Evolutionary conservation across 176 grass and related monocot species (phyloP).

Genomic region (Lolium rigidum): DNA sequence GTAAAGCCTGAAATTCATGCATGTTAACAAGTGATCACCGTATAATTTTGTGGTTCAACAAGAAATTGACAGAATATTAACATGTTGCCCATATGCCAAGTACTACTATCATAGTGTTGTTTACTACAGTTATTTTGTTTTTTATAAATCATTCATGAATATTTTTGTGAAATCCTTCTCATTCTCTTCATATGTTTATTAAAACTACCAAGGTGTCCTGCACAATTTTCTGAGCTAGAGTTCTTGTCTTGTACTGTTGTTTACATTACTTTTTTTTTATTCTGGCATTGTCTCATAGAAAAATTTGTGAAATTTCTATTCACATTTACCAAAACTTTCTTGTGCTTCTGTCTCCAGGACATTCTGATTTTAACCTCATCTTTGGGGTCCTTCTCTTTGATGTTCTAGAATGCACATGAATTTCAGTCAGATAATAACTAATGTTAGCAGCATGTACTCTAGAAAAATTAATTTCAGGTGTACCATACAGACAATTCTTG

Average conservation of each 20-base stretch:
- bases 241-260: neutral
- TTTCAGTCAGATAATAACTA: neutral
- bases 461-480: neutral
- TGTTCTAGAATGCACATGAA: neutral
- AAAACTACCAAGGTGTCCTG: neutral
- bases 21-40: neutral
- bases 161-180: neutral
- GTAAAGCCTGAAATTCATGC: neutral
- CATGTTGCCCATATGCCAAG: neutral
- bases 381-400: neutral
- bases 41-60: neutral
- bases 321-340: neutral
- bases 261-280: neutral
- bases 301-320: constrained; percentile 1
- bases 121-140: neutral
- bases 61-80: neutral
- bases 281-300: neutral
- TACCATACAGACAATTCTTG: neutral
- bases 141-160: neutral
- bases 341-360: neutral
- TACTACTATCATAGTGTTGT: neutral
- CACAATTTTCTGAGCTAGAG: neutral
- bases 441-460: neutral
- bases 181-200: constrained; percentile 2
- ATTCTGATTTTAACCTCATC: neutral